These are phyloP conservation scores for Pleurotus citrinopileatus DNA, from an alignment of 768 basidiomycete genomes.

Conservation along the genomic window DNA sequence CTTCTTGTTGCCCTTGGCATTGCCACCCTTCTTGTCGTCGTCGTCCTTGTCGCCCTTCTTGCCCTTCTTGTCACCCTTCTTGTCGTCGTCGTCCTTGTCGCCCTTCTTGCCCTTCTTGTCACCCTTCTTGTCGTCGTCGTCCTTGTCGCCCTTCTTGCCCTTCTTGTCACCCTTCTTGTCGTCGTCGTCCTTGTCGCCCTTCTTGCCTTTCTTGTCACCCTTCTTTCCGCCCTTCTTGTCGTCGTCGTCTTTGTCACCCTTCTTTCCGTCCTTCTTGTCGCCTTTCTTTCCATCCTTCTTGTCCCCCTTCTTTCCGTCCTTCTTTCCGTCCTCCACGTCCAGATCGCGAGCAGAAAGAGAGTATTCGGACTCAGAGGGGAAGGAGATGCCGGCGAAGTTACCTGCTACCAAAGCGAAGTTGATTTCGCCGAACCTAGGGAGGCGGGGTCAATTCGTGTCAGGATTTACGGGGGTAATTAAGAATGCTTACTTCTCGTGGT, in stretches of 20 bases:
- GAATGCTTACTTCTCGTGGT: constrained; percentile 16
- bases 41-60: background rate
- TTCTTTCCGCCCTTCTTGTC: background rate
- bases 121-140: background rate
- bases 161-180: constrained; percentile 2
- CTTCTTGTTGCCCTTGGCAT: background rate
- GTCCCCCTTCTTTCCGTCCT: no score
- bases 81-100: background rate
- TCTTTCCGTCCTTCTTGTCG: background rate
- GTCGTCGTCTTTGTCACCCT: background rate
- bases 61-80: background rate
- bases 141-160: background rate
- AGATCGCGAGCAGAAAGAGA: background rate
- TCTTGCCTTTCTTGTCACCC: background rate
- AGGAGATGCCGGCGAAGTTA: background rate
- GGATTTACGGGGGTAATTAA: background rate
- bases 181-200: background rate
- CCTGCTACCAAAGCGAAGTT: background rate
- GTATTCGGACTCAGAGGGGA: background rate
- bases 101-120: constrained; percentile 1
- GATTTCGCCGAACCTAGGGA: background rate
- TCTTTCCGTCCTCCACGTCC: background rate
- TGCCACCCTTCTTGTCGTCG: background rate
- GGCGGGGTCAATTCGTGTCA: background rate
- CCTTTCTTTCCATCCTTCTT: background rate